A percentile compares a stretch with the other conserved stretches of the same genome.
Conservation (phyloP, 1,139 yeast genomes). For the Magnusiomyces magnusii region DNA sequence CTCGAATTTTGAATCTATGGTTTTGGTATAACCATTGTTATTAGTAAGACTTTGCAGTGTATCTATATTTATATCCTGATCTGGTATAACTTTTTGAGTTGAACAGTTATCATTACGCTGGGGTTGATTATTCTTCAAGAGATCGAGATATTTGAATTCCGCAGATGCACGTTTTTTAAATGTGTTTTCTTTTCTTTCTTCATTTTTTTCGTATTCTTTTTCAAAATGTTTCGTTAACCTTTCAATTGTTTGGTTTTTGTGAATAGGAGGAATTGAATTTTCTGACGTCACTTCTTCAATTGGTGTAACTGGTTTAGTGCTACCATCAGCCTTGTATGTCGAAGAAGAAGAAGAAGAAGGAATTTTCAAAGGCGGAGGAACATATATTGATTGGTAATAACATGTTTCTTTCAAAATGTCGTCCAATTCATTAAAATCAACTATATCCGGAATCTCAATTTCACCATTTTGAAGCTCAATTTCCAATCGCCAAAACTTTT, state of each 20-base stretch:
- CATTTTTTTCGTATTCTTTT: neutral
- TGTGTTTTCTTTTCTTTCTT: neutral
- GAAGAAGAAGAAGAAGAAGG: too few species aligned
- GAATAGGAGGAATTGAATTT: too few species aligned
- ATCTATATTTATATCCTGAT: neutral
- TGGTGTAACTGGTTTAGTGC: too few species aligned
- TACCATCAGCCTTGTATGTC: too few species aligned
- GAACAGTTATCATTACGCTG: neutral
- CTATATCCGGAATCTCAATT: neutral
- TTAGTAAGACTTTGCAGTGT: too few species aligned
- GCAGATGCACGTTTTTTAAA: neutral
- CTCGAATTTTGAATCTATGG: neutral
- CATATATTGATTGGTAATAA: conserved; percentile 1
- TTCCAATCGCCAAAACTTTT: conserved; percentile 61
- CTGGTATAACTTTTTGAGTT: neutral
- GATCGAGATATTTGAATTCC: too few species aligned
- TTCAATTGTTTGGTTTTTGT: neutral
- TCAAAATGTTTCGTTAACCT: neutral
- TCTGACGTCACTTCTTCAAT: too few species aligned
- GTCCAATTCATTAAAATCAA: neutral
- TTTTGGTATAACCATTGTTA: neutral
- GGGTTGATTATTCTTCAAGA: neutral
- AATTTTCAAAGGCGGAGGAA: neutral
- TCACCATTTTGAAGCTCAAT: conserved; percentile 25
- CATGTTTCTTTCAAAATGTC: neutral